Evolutionary conservation across 805 yeast genomes (phyloP).

Genomic region (Candida pseudofarinosa): DNA sequence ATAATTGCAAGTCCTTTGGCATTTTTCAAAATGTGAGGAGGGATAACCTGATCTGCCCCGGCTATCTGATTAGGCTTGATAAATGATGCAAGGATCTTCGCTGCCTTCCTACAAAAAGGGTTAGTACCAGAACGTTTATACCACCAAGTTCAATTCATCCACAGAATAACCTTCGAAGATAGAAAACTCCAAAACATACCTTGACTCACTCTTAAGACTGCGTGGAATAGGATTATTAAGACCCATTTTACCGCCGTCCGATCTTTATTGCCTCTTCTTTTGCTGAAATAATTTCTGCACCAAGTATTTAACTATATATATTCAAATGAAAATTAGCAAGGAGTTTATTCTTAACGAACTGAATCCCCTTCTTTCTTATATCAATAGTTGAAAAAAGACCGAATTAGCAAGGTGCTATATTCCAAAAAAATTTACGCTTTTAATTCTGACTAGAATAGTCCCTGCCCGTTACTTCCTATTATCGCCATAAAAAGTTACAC

Average conservation of each 20-base stretch:
- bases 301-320: too few relatives aligned
- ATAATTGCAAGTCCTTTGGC: conserved; percentile 91
- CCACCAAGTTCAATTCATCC: neutral
- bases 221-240: conserved; percentile 94
- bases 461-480: neutral
- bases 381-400: neutral
- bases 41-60: conserved; percentile 85
- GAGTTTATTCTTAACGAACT: neutral
- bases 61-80: conserved; percentile 91
- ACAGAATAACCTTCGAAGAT: neutral
- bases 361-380: neutral
- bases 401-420: neutral
- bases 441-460: neutral
- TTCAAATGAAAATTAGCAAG: too few relatives aligned
- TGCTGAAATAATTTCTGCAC: neutral
- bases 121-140: conserved; percentile 2
- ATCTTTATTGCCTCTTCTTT: neutral
- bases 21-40: conserved; percentile 78
- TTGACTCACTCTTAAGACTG: conserved; percentile 79
- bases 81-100: conserved; percentile 83
- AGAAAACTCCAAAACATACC: conserved; percentile 50
- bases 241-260: conserved; percentile 26
- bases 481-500: neutral
- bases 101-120: conserved; percentile 67
- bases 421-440: neutral